Evolutionary conservation across 2,329 filamentous ascomycete genomes (phyloP).

Genomic region (Fusarium sp.): DNA sequence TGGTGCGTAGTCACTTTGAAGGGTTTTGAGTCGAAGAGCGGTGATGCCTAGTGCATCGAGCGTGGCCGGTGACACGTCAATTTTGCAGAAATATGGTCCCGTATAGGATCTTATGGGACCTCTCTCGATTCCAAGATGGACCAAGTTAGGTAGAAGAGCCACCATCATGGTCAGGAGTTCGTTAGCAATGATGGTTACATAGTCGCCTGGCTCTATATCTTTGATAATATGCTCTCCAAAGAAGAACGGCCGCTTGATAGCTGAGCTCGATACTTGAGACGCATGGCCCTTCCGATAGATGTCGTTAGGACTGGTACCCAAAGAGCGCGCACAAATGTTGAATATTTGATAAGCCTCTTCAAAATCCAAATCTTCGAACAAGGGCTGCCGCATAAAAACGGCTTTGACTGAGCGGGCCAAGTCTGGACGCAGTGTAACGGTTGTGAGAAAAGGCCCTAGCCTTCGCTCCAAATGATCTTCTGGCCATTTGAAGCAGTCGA

Average conservation of each 20-base stretch:
- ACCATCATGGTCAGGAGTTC: constrained; percentile 4
- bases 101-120: accelerated
- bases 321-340: background rate
- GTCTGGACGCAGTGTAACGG: constrained; percentile 12
- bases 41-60: background rate
- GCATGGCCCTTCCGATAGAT: background rate
- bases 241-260: background rate
- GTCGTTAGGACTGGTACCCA: background rate
- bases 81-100: background rate
- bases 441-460: constrained; percentile 15
- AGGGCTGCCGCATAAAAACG: background rate
- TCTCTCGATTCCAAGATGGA: background rate
- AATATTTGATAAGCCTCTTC: background rate
- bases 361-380: background rate
- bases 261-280: background rate
- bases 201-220: accelerated
- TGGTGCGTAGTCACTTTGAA: background rate
- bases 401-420: constrained; percentile 13
- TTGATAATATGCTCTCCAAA: accelerated
- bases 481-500: accelerated
- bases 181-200: background rate
- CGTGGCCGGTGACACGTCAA: background rate
- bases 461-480: background rate
- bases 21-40: background rate
- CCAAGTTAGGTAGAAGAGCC: background rate